A percentile compares a stretch with the other conserved stretches of the same genome.
Evolutionary conservation across 2,329 filamentous ascomycete species (phyloP).

Genomic region (Cytospora piceicola): DNA sequence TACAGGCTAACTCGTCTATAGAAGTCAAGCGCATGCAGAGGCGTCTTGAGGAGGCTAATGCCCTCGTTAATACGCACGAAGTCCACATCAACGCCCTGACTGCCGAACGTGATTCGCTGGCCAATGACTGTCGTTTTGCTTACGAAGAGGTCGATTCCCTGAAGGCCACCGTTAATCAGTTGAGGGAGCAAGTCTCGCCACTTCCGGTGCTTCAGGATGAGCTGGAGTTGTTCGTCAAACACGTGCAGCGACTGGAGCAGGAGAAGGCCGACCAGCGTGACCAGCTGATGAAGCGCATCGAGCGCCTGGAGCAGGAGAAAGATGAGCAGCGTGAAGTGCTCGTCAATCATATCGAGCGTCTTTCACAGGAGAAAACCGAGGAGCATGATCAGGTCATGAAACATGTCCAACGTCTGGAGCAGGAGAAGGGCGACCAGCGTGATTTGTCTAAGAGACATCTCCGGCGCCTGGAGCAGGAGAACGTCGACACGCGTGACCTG

Average conservation of each 20-base stretch:
- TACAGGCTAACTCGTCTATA: conserved; percentile 30
- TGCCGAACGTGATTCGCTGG: conserved; percentile 60
- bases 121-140: conserved; percentile 20
- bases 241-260: conserved; percentile 1
- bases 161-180: neutral
- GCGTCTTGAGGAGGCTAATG: conserved; percentile 65
- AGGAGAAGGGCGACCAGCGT: conserved; percentile 1
- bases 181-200: neutral
- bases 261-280: neutral
- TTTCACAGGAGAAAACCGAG: conserved; percentile 46
- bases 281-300: neutral
- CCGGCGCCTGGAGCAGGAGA: conserved; percentile 39
- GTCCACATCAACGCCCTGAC: conserved; percentile 65
- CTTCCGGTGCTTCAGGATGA: neutral
- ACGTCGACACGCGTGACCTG: conserved; percentile 48
- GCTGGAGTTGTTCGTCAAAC: neutral
- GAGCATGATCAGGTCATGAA: neutral
- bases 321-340: conserved; percentile 49
- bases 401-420: neutral
- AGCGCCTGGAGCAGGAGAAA: conserved; percentile 41
- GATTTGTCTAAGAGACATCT: conserved; percentile 1
- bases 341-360: conserved; percentile 44
- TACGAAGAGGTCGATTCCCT: conserved; percentile 10
- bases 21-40: conserved; percentile 63
- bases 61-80: conserved; percentile 64